phyloP scores from a whole-genome alignment of 306 rosid species.

The Trifolium dubium region DNA sequence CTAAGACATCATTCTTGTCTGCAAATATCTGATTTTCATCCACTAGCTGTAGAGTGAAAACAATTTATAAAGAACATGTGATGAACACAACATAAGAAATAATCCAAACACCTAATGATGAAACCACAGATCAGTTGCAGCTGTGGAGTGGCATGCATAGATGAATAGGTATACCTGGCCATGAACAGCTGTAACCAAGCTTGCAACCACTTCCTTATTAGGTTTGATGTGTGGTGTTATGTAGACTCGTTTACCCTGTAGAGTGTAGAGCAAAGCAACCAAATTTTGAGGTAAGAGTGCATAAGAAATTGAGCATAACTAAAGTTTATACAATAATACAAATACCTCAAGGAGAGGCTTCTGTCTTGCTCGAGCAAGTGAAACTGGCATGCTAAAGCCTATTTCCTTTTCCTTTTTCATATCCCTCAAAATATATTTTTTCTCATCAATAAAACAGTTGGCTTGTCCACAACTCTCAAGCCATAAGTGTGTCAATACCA shows the following conservation, averaged over 20 bases:
- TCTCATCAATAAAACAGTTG: conserved; percentile 81
- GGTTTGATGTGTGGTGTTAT: conserved; percentile 59
- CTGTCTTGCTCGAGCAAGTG: conserved; percentile 72
- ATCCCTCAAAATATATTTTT: conserved; percentile 74
- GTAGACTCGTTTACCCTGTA: conserved; percentile 51
- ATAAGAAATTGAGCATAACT: conserved; percentile 30
- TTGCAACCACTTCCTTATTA: conserved; percentile 47
- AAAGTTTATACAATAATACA: not conserved
- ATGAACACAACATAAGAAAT: conserved; percentile 7
- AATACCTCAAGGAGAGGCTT: conserved; percentile 76
- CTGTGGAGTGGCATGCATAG: conserved; percentile 18
- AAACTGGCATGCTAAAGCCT: conserved; percentile 83
- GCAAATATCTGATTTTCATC: conserved; percentile 46
- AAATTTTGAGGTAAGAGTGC: conserved; percentile 25
- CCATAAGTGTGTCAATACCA: conserved; percentile 88
- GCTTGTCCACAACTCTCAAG: conserved; percentile 87
- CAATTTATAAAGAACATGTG: conserved; percentile 14
- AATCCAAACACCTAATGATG: conserved; percentile 20
- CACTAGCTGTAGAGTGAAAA: conserved; percentile 52
- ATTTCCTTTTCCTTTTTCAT: conserved; percentile 86
- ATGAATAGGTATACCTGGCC: conserved; percentile 53
- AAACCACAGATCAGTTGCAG: conserved; percentile 38
- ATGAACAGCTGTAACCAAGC: conserved; percentile 53
- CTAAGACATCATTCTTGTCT: conserved; percentile 37
- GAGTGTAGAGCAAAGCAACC: conserved; percentile 44